Evolutionary conservation across 73 alveolate species (phyloP), one percentile per base, ranked within the genome.

Genomic region (Halteria grandinella): DNA sequence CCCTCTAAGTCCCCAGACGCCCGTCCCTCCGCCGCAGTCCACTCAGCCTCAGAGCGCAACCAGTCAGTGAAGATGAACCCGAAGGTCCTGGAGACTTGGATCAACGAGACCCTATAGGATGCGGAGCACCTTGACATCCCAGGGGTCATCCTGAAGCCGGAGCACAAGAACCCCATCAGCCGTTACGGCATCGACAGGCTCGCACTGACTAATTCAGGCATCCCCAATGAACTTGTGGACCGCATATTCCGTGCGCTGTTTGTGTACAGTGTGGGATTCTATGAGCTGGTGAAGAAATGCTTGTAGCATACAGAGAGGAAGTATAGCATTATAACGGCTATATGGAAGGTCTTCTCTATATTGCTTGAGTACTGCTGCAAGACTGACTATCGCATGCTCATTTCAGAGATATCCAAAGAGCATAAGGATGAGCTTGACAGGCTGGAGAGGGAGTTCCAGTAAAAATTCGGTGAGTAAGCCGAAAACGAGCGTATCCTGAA

Each of bases 261-360:
- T 34, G 95, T 87, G 44, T 75, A 87, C 59, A 45, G 85, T 31
- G 75, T 87, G 0, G 95, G 95, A 0, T 87, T 87, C 50, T 87
- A 80, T 44, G 88, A 87, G 58, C 55, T 87, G 31, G 54, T 87
- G 0, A 55, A 71, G 71, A 82, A 83, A 43, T 54, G 82, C 55
- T 59, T 87, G 14, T 24, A 48, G 51, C 92, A 83, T 55, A 69
- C 92, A 11, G 71, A 83, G 23, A 62, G 63, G 54, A 81, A 73
- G 45, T 87, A 84, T 74, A 34, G 80, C 15, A 58, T 83, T 20
- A 72, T 73, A 11, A 59, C 92, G 0, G 57, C 76, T 14, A 75
- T 87, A 0, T 87, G 95, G 92, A 87, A 87, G 55, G 95, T 87
- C 24, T 87, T 73, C 64, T 72, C 90, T 0, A 82, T 87, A 17